Evolutionary conservation across 139 green algal genomes (phyloP), one percentile per base, ranked within the genome.

Genomic region (Picochlorum sp.): DNA sequence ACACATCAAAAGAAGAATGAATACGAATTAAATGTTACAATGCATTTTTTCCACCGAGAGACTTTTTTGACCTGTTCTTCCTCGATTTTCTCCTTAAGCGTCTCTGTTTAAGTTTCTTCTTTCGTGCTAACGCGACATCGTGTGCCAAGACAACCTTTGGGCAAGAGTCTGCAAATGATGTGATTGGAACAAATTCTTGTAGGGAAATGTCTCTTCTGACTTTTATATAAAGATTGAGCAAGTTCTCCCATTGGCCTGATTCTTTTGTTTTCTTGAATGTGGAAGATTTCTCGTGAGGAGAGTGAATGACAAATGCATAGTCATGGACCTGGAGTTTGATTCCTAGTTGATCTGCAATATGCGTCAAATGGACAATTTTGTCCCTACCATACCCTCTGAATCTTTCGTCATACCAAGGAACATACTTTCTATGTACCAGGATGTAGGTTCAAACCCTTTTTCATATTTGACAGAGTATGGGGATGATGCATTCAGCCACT

Each of bases 361-460:
- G 28, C 26, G 45, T 18, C 21, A 71, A 18, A 37, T 65, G 52
- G 10, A 65, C 28, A 54, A 57, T 64, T 37, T 73, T 76, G 64
- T 82, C 72, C 55, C 52, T 52, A 28, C 76, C 76, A 57, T 82
- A 75, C 2, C 76, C 76, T 24, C 72, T 51, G 45, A 82, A 82
- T 10, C 76, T 67, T 67, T 79, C 76, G 37, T 82, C 76, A 41
- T 79, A 82, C 62, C 57, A 75, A 4, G 76, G 76, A 54, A 79
- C 64, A 9, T 61, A 45, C 26, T 57, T 56, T n/a, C 76, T 64
- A 20, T 26, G 24, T 3, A 72, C 47, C 24, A 82, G 47, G 0
- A 82, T 50, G 47, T 79, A 79, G 0, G 76, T 62, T 82, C 71
- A 45, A 75, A 82, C 10, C 74, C 74, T 32, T 57, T 62, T 45